Conservation (phyloP, 352 stramenopile genomes). For the Blastocystis sp. region DNA sequence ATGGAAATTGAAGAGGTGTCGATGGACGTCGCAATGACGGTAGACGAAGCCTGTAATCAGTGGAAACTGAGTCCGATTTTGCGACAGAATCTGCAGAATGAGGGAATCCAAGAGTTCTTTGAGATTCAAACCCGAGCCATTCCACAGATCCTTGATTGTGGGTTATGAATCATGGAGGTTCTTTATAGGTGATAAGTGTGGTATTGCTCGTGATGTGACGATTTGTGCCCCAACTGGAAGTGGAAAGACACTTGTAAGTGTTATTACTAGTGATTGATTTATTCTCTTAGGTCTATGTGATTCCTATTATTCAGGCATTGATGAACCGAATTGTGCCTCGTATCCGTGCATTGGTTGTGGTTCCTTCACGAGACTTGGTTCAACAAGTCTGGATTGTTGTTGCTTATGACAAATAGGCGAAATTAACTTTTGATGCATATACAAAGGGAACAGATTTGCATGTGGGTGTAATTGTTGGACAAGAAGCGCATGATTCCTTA, state of each 20-base stretch:
- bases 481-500: neutral
- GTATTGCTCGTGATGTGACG: conserved; percentile 45
- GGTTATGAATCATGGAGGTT: neutral
- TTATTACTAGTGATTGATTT: neutral
- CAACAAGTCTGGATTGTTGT: neutral
- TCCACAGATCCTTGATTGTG: conserved; percentile 60
- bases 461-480: conserved; percentile 3
- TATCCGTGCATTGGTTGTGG: conserved; percentile 41
- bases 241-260: conserved; percentile 55
- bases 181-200: conserved; percentile 42
- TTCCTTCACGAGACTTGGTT: conserved; percentile 36
- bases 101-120: conserved; percentile 59
- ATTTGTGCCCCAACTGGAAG: conserved; percentile 59
- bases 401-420: neutral
- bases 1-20: conserved; percentile 49
- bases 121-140: conserved; percentile 61
- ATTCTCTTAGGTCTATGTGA: conserved; percentile 42
- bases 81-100: conserved; percentile 30
- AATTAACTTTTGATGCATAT: conserved; percentile 54
- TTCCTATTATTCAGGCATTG: conserved; percentile 55
- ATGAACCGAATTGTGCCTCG: conserved; percentile 23
- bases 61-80: conserved; percentile 36
- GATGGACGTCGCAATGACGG: conserved; percentile 38
- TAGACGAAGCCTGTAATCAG: conserved; percentile 27
- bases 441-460: conserved; percentile 9